Percentiles rank a stretch among this genome's conserved stretches.
Conservation (phyloP, 1,284 basidiomycete species). For the Trichosporon coremiiforme region DNA sequence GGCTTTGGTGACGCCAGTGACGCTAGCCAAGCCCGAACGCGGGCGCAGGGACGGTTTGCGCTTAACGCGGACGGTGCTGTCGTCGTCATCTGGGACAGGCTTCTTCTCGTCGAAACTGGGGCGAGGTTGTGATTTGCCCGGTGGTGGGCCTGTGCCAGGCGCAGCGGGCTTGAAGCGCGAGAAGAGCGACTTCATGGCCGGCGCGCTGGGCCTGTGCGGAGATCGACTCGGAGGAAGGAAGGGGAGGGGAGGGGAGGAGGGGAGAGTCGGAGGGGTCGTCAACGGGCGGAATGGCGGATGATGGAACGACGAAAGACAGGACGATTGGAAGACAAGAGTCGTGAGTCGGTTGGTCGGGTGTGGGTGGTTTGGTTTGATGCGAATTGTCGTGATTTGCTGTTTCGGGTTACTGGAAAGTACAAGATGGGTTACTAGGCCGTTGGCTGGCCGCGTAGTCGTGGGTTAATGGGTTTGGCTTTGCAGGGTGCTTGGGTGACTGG, state of each 20-base stretch:
- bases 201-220: slow-evolving; percentile 5
- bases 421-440: not conserved
- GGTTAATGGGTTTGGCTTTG: not conserved
- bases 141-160: slow-evolving; percentile 9
- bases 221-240: not conserved
- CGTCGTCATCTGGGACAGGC: slow-evolving; percentile 13
- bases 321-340: slow-evolving; percentile 10
- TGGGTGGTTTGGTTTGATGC: slow-evolving; percentile 6
- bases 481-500: not conserved
- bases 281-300: slow-evolving; percentile 9
- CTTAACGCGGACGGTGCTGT: slow-evolving; percentile 13
- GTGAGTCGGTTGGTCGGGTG: not conserved
- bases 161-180: slow-evolving; percentile 36
- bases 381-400: slow-evolving; percentile 6
- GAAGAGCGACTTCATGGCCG: slow-evolving; percentile 43
- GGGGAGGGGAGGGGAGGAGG: too few species aligned
- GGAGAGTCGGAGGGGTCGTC: slow-evolving; percentile 19
- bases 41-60: slow-evolving; percentile 15
- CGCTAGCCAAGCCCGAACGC: not conserved
- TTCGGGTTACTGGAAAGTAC: too few species aligned
- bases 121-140: slow-evolving; percentile 16
- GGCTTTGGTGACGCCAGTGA: not conserved
- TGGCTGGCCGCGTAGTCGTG: not conserved
- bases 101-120: slow-evolving; percentile 24
- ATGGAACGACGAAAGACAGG: not conserved